Base-by-base conservation (phyloP, 1,139 yeast species). In the Protomyces inouyei region DNA sequence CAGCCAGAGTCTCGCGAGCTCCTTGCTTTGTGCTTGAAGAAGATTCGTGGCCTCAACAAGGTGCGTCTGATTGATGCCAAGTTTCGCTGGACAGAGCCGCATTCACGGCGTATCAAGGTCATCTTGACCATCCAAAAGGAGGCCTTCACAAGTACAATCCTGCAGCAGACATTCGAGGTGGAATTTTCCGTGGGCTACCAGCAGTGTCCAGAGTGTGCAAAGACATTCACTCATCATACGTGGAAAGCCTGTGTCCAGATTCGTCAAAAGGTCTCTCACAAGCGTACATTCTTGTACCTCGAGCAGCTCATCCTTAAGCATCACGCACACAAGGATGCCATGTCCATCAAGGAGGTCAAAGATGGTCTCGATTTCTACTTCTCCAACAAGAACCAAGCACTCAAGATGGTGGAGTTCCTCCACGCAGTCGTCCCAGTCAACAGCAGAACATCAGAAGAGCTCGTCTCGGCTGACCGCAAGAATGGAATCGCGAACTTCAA, bases 191-290 rank as follows among this genome's bases (percentile, higher is more conserved):
- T 93, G 61, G 81, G 90, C 69, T 97, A 98, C 43, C 90, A 91
- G 86, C 99, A 93, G 79, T 93, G 99, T 81, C 86, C 98, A 1
- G 99, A 93, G 79, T 93, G 99, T 85, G 98, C 98, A 63, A 90
- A 90, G 76, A 87, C 96, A 1, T 93, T 87, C 74, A 93, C 98
- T 18, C 88, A 95, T 43, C 90, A 95, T 74, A 93, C 98, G 18
- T 93, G 99, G 99, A 86, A 95, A 77, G 97, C 98, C 8, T 84
- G 93, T 14, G 96, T 95, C 51, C 99, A 95, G 79, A 87, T 95
- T 71, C 88, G 98, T 79, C 99, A 93, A 76, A 95, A 95, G 75
- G 98, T 95, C 46, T 85, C 92, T 18, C 98, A 93, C 76, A 93
- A 93, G 79, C 86, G 98, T 79, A 93, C 99, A 6, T 95, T 93